phyloP scores from a whole-genome alignment of 2,329 filamentous ascomycete genomes.

The Fusarium sp. region DNA sequence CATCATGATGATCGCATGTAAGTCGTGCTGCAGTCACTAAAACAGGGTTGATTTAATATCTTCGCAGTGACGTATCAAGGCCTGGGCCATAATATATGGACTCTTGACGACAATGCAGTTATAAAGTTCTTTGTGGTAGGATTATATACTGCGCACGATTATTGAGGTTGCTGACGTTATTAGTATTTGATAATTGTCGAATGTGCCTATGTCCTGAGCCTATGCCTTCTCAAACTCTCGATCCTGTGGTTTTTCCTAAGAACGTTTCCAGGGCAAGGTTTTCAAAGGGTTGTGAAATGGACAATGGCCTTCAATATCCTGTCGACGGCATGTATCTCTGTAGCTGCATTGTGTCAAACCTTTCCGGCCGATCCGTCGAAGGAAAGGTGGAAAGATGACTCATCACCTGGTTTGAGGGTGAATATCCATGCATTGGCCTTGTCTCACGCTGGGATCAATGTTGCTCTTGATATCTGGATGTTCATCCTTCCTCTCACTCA shows the following conservation, averaged over 20 bases:
- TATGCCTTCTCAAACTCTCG: background rate
- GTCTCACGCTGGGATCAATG: background rate
- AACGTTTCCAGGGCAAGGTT: background rate
- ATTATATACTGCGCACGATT: fast-evolving
- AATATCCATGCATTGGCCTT: background rate
- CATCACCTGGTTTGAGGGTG: background rate
- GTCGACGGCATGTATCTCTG: background rate
- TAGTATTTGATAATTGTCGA: background rate
- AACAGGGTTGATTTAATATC: fast-evolving
- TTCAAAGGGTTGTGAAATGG: background rate
- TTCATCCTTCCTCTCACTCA: constrained; percentile 2
- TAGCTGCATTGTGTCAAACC: background rate
- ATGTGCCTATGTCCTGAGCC: background rate
- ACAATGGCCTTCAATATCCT: background rate
- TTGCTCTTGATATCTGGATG: constrained; percentile 14
- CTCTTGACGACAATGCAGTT: background rate
- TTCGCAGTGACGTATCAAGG: background rate
- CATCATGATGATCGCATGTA: background rate
- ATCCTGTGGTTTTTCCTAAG: constrained; percentile 1
- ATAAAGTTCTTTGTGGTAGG: background rate
- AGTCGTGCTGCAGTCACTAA: fast-evolving
- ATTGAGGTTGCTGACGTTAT: fast-evolving
- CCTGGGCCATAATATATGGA: background rate
- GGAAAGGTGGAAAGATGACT: background rate
- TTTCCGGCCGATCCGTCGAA: background rate